phyloP scores from a whole-genome alignment of 257 asterid species.

The Nicotiana noctiflora region DNA sequence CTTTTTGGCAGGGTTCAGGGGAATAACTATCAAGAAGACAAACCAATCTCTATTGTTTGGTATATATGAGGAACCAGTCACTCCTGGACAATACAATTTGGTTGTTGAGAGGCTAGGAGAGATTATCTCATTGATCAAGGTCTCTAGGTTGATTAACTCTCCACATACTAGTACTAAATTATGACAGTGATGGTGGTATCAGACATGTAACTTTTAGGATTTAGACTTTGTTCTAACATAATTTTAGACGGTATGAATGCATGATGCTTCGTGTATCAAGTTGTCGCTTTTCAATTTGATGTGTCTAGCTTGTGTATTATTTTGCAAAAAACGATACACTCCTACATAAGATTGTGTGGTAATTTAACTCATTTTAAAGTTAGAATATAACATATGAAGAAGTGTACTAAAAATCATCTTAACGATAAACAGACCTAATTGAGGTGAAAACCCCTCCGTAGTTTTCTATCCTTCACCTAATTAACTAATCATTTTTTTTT shows the following conservation, averaged over 20 bases:
- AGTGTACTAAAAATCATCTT: not conserved
- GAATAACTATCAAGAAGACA: slow-evolving; percentile 62
- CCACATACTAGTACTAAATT: too few relatives aligned
- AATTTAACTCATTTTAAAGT: not conserved
- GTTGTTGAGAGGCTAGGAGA: slow-evolving; percentile 69
- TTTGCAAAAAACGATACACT: too few relatives aligned
- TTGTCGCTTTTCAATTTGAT: too few relatives aligned
- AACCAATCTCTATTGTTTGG: slow-evolving; percentile 47
- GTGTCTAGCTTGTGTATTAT: too few relatives aligned
- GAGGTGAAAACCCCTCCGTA: not conserved
- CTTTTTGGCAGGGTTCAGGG: slow-evolving; percentile 58
- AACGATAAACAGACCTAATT: not conserved
- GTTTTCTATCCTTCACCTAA: slow-evolving; percentile 3
- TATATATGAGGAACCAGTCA: slow-evolving; percentile 57
- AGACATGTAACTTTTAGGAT: too few relatives aligned
- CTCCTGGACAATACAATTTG: slow-evolving; percentile 58
- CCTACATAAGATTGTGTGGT: not conserved
- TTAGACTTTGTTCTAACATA: too few relatives aligned
- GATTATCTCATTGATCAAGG: slow-evolving; percentile 65
- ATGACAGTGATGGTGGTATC: too few relatives aligned
- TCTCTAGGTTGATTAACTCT: too few relatives aligned
- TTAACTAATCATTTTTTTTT: slow-evolving; percentile 2
- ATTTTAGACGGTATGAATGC: too few relatives aligned
- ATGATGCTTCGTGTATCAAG: too few relatives aligned
- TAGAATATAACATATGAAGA: not conserved